Percentiles rank a stretch among this genome's conserved stretches.
phyloP scores from a whole-genome alignment of 441 rosid genomes.

The Melastoma candidum region DNA sequence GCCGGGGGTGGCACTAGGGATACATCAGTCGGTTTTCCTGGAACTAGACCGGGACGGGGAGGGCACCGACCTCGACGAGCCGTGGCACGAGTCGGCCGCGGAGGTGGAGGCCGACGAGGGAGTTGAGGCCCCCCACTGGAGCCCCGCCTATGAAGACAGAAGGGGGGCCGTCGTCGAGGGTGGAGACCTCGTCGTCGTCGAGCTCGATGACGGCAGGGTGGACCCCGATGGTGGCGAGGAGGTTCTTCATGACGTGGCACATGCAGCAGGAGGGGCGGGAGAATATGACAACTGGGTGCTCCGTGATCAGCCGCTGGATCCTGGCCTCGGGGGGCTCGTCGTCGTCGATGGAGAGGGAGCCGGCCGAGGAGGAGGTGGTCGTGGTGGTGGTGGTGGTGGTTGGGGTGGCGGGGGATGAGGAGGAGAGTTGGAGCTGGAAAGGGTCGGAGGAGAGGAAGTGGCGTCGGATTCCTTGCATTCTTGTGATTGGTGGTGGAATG shows the following conservation, averaged over 20 bases:
- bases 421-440: conserved; percentile 36
- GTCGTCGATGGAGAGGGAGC: conserved; percentile 57
- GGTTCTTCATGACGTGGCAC: conserved; percentile 89
- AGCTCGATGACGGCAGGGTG: conserved; percentile 90
- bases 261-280: conserved; percentile 81
- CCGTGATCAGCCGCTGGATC: conserved; percentile 74
- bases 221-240: conserved; percentile 63
- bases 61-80: conserved; percentile 7
- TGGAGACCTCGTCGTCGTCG: conserved; percentile 75
- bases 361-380: conserved; percentile 21
- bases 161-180: conserved; percentile 27
- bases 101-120: conserved; percentile 10
- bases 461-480: conserved; percentile 61
- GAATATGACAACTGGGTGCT: conserved; percentile 84
- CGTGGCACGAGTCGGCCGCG: conserved; percentile 7
- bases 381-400: conserved; percentile 7
- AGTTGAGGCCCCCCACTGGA: conserved; percentile 1
- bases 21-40: no score
- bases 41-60: not conserved
- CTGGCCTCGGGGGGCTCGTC: conserved; percentile 55
- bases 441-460: conserved; percentile 31
- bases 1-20: no score
- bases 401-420: conserved; percentile 9
- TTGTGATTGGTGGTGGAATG: conserved; percentile 3
- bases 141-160: conserved; percentile 50